Evolutionary conservation across 805 yeast species (phyloP), one percentile per base, ranked within the genome.

Genomic region (Komagataella populi): DNA sequence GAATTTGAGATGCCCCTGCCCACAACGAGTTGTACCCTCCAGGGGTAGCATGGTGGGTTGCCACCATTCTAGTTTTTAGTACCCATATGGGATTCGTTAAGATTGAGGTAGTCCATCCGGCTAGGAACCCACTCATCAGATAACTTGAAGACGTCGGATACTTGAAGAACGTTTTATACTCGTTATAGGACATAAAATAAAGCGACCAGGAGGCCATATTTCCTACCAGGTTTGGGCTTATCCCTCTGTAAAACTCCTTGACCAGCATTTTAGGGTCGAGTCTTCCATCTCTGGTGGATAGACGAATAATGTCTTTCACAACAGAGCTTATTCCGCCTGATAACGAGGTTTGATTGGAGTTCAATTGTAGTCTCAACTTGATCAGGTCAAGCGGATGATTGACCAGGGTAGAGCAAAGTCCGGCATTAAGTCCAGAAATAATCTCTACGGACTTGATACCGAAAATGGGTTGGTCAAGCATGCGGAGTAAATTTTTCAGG

Each of bases 71-170:
- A 0, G 99, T 93, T 65, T 93, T 93, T 17, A 93, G 64, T 1
- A 93, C 96, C 99, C 99, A 91, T 8, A 91, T 76, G 1, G 99
- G 99, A 61, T 89, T 93, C 1, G 99, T 90, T 14, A 86, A 46
- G 0, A 87, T 51, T 1, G 95, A 77, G 0, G 96, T 87, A 4
- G 81, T 59, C 45, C 81, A 60, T 0, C 99, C 99, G 0, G 97
- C 89, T 1, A 73, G 55, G 48, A 80, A 74, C 2, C 89, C 85
- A 48, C 83, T 67, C 3, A 67, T 51, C 24, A 83, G 58, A 63
- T 80, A 79, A 51, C n/a, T 53, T 49, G 30, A 49, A 49, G n/a
- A 50, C 53, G 45, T 47, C 46, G 48, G n/a, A 43, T 6, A n/a
- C 46, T 24, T 10, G 7, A 39, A 48, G 10, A 17, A 16, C 45